phyloP scores from a whole-genome alignment of 306 rosid genomes.

The Ormosia semicastrata region DNA sequence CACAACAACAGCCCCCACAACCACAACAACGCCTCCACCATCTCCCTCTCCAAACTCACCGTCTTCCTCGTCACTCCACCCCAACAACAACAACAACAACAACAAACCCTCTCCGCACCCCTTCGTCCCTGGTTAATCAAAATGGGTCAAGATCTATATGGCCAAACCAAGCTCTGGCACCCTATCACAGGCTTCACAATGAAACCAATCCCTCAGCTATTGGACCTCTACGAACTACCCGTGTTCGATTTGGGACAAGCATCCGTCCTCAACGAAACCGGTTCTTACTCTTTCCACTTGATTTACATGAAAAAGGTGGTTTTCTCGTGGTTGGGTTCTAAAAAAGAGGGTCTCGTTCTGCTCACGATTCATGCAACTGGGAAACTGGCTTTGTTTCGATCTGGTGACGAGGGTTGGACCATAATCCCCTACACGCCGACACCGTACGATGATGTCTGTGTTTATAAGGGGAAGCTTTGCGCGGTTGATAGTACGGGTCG shows the following conservation, averaged over 20 bases:
- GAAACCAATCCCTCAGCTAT: slow-evolving; percentile 37
- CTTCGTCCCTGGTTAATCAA: slow-evolving; percentile 28
- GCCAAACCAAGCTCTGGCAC: neutral
- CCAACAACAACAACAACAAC: neutral
- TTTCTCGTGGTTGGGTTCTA: slow-evolving; percentile 30
- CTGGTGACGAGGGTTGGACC: slow-evolving; percentile 60
- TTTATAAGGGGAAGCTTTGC: slow-evolving; percentile 43
- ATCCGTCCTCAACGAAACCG: slow-evolving; percentile 38
- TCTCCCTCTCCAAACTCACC: slow-evolving; percentile 30
- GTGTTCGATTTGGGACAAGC: slow-evolving; percentile 52
- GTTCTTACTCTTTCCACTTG: slow-evolving; percentile 28
- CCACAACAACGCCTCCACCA: neutral
- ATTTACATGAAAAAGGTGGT: slow-evolving; percentile 78
- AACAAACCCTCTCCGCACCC: neutral
- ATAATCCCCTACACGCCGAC: slow-evolving; percentile 55
- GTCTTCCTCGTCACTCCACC: slow-evolving; percentile 25
- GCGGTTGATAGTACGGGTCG: slow-evolving; percentile 74
- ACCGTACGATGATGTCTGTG: slow-evolving; percentile 72
- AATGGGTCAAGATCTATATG: neutral
- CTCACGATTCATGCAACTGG: slow-evolving; percentile 85
- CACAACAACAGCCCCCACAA: neutral
- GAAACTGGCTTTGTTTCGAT: slow-evolving; percentile 54
- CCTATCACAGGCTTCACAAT: slow-evolving; percentile 21
- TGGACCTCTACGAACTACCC: slow-evolving; percentile 38
- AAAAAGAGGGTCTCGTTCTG: slow-evolving; percentile 33